phyloP scores from a whole-genome alignment of 2,329 filamentous ascomycete genomes.

The Beauveria medogensis region DNA sequence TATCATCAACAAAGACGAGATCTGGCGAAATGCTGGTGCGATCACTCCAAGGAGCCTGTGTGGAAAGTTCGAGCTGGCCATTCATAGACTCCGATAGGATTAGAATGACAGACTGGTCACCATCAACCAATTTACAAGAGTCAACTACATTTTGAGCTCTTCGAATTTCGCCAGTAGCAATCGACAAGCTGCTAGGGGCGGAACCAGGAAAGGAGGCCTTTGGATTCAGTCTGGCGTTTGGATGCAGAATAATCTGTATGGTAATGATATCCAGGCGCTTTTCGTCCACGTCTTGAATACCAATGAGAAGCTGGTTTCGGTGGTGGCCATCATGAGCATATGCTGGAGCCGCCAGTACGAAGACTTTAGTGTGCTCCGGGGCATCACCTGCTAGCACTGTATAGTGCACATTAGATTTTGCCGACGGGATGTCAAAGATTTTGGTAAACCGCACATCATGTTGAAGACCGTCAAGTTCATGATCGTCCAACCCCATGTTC shows the following conservation, averaged over 20 bases:
- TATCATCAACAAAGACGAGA: conserved; percentile 49
- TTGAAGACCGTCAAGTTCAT: conserved; percentile 61
- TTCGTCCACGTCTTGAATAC: conserved; percentile 61
- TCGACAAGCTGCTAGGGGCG: conserved; percentile 6
- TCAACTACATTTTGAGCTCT: conserved; percentile 62
- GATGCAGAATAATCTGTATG: conserved; percentile 43
- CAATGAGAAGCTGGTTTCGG: conserved; percentile 52
- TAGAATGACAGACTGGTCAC: conserved; percentile 58
- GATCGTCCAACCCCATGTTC: conserved; percentile 64
- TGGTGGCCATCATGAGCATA: conserved; percentile 46
- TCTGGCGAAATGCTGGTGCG: conserved; percentile 61
- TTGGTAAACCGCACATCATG: conserved; percentile 67
- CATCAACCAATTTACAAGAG: conserved; percentile 63
- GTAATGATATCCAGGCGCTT: conserved; percentile 60
- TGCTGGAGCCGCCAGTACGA: conserved; percentile 55
- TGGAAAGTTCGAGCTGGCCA: conserved; percentile 57
- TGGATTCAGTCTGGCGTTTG: background rate
- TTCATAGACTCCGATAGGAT: conserved; percentile 58
- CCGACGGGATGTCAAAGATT: conserved; percentile 58
- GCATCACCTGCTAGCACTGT: conserved; percentile 47
- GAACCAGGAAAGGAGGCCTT: background rate
- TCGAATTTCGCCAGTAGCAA: conserved; percentile 37
- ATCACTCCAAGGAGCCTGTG: conserved; percentile 69
- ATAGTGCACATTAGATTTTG: conserved; percentile 54
- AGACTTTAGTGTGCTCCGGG: conserved; percentile 51